These are phyloP conservation scores for Phytophthora uliginosa DNA, from an alignment of 352 stramenopile species.

Conservation along the genomic window DNA sequence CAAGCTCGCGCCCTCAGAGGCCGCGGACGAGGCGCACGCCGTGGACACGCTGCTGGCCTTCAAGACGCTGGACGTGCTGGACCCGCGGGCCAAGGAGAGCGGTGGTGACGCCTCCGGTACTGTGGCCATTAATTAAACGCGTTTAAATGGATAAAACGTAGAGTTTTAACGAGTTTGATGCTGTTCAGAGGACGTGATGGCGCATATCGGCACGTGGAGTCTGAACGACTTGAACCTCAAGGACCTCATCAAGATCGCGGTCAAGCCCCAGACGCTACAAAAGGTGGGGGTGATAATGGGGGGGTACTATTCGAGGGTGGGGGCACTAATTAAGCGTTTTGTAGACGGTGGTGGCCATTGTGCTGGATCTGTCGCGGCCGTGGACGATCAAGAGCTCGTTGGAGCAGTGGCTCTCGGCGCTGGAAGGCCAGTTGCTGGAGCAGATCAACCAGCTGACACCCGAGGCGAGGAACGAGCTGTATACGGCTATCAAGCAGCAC, in stretches of 20 bases:
- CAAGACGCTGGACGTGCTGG: constrained; percentile 72
- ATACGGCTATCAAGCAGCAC: constrained; percentile 73
- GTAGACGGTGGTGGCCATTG: constrained; percentile 74
- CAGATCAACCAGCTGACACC: constrained; percentile 74
- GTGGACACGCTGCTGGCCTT: constrained; percentile 68
- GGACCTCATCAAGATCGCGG: constrained; percentile 73
- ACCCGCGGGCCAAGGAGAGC: constrained; percentile 69
- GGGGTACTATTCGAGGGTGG: not conserved
- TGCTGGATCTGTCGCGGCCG: constrained; percentile 76
- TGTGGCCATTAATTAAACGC: not conserved
- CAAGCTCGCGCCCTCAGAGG: constrained; percentile 18
- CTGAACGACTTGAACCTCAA: constrained; percentile 78
- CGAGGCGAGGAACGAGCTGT: constrained; percentile 69
- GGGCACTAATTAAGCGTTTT: constrained; percentile 1
- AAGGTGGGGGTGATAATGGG: constrained; percentile 41
- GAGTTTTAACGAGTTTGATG: constrained; percentile 9
- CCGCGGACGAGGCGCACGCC: constrained; percentile 35
- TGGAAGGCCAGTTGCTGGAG: constrained; percentile 76
- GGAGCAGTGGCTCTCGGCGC: constrained; percentile 83
- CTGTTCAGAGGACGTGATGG: constrained; percentile 72
- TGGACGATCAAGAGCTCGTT: constrained; percentile 88
- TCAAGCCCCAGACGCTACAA: constrained; percentile 67
- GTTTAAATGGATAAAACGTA: not conserved
- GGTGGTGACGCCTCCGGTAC: constrained; percentile 53
- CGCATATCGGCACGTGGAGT: constrained; percentile 81